Evolutionary conservation across 1,139 yeast species (phyloP).

Genomic region (Taphrina pruni): DNA sequence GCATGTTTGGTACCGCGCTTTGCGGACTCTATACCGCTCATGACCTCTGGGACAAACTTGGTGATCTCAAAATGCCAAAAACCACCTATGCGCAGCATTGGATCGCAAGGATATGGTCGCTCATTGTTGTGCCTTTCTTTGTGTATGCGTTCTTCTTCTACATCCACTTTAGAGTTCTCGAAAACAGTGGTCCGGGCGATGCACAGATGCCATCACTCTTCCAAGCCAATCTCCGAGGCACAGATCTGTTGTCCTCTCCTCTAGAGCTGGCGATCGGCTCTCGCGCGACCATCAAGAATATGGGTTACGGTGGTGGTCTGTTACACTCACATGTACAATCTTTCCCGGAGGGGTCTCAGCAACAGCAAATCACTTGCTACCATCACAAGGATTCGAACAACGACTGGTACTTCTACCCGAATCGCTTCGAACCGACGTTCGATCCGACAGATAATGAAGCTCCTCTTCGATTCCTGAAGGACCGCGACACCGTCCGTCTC

Average conservation of each 20-base stretch:
- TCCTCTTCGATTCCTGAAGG: constrained; percentile 62
- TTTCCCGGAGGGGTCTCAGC: constrained; percentile 92
- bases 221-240: constrained; percentile 88
- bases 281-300: constrained; percentile 78
- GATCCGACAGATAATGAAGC: constrained; percentile 27
- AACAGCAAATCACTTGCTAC: constrained; percentile 95
- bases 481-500: constrained; percentile 78
- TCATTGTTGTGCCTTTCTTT: constrained; percentile 75
- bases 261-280: constrained; percentile 86
- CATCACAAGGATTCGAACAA: constrained; percentile 91
- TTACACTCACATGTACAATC: constrained; percentile 94
- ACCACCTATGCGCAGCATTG: constrained; percentile 66
- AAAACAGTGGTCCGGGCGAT: constrained; percentile 91
- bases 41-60: constrained; percentile 71
- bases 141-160: constrained; percentile 76
- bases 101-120: constrained; percentile 66
- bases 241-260: constrained; percentile 83
- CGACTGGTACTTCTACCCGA: constrained; percentile 84
- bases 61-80: constrained; percentile 58
- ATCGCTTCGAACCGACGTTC: constrained; percentile 58
- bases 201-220: constrained; percentile 95
- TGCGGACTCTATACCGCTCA: constrained; percentile 84
- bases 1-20: constrained; percentile 78
- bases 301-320: constrained; percentile 89
- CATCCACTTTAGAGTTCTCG: constrained; percentile 75